Evolutionary conservation across 169 alveolate species (phyloP).

Genomic region (Plasmodium gonderi): DNA sequence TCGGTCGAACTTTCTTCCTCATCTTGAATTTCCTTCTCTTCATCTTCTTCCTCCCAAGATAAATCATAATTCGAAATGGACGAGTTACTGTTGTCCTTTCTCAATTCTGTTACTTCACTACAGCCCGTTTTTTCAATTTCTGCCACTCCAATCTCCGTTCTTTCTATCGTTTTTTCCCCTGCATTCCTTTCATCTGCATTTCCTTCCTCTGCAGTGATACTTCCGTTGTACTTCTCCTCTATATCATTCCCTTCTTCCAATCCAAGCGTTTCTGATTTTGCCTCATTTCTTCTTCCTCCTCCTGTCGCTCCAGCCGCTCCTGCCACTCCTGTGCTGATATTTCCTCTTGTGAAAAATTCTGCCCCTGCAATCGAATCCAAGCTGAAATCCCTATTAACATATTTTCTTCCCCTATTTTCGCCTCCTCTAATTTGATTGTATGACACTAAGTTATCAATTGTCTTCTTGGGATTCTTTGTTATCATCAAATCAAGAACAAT

Average conservation of each 20-base stretch:
- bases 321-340: neutral
- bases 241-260: neutral
- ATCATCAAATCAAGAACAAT: conserved; percentile 71
- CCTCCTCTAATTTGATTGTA: conserved; percentile 5
- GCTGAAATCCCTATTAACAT: neutral
- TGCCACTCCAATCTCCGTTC: neutral
- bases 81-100: neutral
- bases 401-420: neutral
- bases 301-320: neutral
- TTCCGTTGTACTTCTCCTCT: neutral
- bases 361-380: neutral
- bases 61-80: neutral
- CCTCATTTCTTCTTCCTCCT: too few relatives aligned
- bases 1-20: neutral
- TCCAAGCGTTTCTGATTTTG: too few relatives aligned
- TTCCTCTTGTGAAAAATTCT: neutral
- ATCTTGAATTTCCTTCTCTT: neutral
- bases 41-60: neutral
- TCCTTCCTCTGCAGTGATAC: neutral
- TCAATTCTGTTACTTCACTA: neutral
- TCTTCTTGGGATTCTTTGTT: conserved; percentile 58
- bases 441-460: conserved; percentile 44
- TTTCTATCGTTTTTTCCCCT: neutral
- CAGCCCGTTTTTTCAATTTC: neutral
- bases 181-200: neutral